Evolutionary conservation across 1,139 yeast species (phyloP).

Genomic region (Nakaseomyces sp.): DNA sequence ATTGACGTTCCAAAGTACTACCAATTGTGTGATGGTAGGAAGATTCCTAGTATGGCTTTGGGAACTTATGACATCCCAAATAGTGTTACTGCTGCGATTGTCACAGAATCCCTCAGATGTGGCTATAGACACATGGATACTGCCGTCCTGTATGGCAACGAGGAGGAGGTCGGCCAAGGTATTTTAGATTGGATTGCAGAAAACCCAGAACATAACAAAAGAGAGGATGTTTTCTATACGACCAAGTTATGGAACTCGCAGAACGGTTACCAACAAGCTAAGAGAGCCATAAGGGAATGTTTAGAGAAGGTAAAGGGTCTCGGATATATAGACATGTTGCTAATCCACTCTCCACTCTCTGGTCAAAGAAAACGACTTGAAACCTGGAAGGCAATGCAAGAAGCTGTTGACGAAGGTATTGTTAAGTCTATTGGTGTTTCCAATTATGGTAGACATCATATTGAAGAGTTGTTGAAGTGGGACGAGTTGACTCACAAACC

Average conservation of each 20-base stretch:
- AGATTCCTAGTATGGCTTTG: conserved; percentile 50
- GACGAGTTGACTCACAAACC: conserved; percentile 45
- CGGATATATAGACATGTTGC: conserved; percentile 40
- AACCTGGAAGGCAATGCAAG: conserved; percentile 56
- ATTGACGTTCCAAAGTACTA: conserved; percentile 19
- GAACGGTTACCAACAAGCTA: conserved; percentile 53
- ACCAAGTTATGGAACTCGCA: conserved; percentile 57
- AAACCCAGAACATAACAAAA: conserved; percentile 36
- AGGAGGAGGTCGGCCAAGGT: conserved; percentile 44
- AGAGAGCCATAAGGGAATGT: conserved; percentile 43
- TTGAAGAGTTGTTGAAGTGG: conserved; percentile 51
- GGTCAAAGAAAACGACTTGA: conserved; percentile 45
- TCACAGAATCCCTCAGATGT: conserved; percentile 43
- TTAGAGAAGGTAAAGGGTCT: conserved; percentile 42
- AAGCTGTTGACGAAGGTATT: conserved; percentile 48
- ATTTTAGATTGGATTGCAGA: conserved; percentile 46
- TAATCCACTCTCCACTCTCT: conserved; percentile 55
- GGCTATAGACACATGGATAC: conserved; percentile 71
- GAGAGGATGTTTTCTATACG: conserved; percentile 62
- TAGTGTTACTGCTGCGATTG: conserved; percentile 36
- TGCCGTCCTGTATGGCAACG: conserved; percentile 52
- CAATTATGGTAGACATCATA: conserved; percentile 54
- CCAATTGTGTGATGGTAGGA: conserved; percentile 36
- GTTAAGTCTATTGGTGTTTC: conserved; percentile 61
- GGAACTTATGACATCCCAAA: conserved; percentile 48